Evolutionary conservation across 2,329 filamentous ascomycete genomes (phyloP), one percentile per base, ranked within the genome.

Genomic region (Calonectria naviculata): DNA sequence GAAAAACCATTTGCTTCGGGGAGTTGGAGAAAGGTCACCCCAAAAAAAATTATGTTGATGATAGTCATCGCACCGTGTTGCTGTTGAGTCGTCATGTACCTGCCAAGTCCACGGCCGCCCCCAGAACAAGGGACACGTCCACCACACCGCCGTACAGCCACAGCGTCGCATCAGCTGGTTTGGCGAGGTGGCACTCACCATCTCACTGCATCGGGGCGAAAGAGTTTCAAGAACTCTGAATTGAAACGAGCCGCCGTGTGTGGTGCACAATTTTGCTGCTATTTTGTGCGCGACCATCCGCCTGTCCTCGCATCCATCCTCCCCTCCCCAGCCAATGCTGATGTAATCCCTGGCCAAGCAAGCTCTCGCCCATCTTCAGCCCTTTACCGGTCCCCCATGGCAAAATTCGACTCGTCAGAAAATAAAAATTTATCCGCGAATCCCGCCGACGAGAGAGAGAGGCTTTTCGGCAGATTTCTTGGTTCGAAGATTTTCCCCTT

Each of bases 201-300:
- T 65, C 49, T 44, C 24, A 67, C 54, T 38, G 65, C 65, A 47
- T 52, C 44, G 31, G 42, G 54, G 44, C 65, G 58, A 42, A 47
- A 47, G 28, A 24, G 65, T 67, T 62, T 61, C 65, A 62, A 62
- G 31, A 42, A 47, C 44, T 60, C n/a, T 47, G 24, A 36, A 38
- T 56, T 58, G 31, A 36, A 36, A 26, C 17, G 34, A 36, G 15
- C 21, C 52, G 21, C 29, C 34, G 21, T 38, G 52, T 58, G 17
- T 38, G 52, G 52, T 61, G 56, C 56, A 61, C 36, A 21, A n/a
- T 41, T 44, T 29, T 19, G 36, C n/a, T 29, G 47, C 24, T n/a
- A 29, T 28, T n/a, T 31, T 52, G 17, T 52, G 47, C 28, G 46
- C 46, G 28, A 9, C 24, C 41, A 7, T 13, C 34, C 26, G 24